These are phyloP conservation scores for Cordyceps fumosorosea DNA, from an alignment of 2,329 filamentous ascomycete species.

Conservation along the genomic window DNA sequence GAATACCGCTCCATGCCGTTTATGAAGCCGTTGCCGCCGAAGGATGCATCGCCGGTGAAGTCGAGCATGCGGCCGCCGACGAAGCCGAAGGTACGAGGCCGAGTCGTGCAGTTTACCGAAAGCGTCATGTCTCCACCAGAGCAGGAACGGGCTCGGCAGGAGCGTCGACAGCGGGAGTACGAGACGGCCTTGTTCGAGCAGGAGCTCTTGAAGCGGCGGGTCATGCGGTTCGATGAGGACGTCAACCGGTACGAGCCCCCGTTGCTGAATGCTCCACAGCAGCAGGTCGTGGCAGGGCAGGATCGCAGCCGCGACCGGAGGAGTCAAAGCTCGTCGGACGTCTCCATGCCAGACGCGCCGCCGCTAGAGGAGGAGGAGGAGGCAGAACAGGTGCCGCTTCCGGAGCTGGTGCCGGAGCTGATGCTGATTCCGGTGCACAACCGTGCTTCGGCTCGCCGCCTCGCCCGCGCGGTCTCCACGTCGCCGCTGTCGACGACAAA, in stretches of 20 bases:
- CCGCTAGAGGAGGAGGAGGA: constrained; percentile 11
- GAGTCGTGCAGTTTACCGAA: constrained; percentile 52
- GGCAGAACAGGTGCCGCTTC: background rate
- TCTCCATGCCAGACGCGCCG: constrained; percentile 24
- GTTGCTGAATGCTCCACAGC: background rate
- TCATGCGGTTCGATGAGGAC: constrained; percentile 14
- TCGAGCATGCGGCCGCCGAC: constrained; percentile 51
- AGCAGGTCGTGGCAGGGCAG: background rate
- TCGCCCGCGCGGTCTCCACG: background rate
- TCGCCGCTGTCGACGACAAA: constrained; percentile 32
- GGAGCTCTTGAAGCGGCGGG: constrained; percentile 11
- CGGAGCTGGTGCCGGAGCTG: background rate
- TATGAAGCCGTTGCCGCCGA: constrained; percentile 44
- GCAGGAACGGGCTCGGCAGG: constrained; percentile 30
- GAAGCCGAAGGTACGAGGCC: constrained; percentile 51
- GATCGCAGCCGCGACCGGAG: constrained; percentile 16
- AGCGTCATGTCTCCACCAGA: constrained; percentile 41
- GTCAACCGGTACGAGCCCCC: constrained; percentile 6
- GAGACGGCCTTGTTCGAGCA: constrained; percentile 13
- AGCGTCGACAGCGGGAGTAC: constrained; percentile 17
- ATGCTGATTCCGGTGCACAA: background rate
- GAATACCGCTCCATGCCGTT: constrained; percentile 31
- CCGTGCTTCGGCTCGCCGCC: too few relatives aligned
- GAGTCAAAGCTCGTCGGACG: constrained; percentile 25
- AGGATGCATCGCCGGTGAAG: constrained; percentile 48